Base-by-base conservation (phyloP, 2,329 filamentous ascomycete genomes). In the Diaporthe humulicola region DNA sequence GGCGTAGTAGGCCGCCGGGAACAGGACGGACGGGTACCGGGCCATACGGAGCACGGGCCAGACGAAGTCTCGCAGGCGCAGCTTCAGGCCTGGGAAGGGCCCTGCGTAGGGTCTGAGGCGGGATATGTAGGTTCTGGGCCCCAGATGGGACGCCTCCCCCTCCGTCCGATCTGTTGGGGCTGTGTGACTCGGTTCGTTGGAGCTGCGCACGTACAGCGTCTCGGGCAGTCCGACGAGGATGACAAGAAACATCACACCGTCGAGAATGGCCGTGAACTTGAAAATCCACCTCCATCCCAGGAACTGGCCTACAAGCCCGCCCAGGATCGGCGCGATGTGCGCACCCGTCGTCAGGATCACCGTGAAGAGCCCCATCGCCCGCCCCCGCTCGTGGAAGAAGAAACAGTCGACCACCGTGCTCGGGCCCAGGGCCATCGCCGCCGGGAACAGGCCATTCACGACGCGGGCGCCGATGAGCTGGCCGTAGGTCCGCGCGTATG, bases 1-100 rank as follows among this genome's bases (percentile, higher is more conserved):
- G 17, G 77, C 76, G 71, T 82, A 83, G 71, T 82, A 83, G 7
- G 82, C 72, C 2, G 78, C 80, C 1, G 81, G 80, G 70, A 82
- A 80, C 10, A 82, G 74, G 12, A 82, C 80, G 10, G 78, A 80
- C 1, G 81, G 81, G 70, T 82, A 83, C 73, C 74, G 76, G 28
- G 77, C 77, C 78, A 81, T 82, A 38, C 78, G 77, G 48, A 81
- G 72, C 1, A 78, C 77, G 14, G 78, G 79, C 48, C 77, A 71
- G 30, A 81, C 74, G 71, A 81, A 81, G 50, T 79, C 76, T 15
- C 74, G 74, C 22, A 64, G 71, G 33, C n/a, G 64, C 17, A 74
- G 64, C 15, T n/a, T 57, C 10, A 52, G 52, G 40, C 56, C 72
- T 56, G 50, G 72, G 19, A 61, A 61, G 15, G 64, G 72, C 5